Base-by-base conservation (phyloP, 257 asterid species). In the Linaria vulgaris region DNA sequence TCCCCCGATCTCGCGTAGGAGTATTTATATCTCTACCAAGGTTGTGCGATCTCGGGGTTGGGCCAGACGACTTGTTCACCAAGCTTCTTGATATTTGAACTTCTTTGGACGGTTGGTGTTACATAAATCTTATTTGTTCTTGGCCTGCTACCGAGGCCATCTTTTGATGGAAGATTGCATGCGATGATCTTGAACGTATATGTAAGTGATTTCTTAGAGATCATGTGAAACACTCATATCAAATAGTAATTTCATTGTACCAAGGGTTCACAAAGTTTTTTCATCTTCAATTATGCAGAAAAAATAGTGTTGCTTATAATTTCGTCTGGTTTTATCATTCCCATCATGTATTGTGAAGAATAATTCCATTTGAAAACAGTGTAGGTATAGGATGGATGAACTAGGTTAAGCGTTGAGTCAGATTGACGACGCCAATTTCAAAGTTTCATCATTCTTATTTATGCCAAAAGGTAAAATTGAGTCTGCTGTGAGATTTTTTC, bases 311-410 rank as follows among this genome's bases (percentile, higher is more conserved):
- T 27, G 45, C 30, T 31, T 58, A 17, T 43, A 22, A 15, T 15
- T 37, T 56, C 50, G 48, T 61, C 24, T 16, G 24, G 45, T 68
- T 22, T 64, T 47, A 8, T 57, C 49, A 22, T 64, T 13, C 55
- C 53, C n/a, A n/a, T 52, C 34, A 15, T 45, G 57, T 51, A 45
- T 57, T 31, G 16, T 69, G 21, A 13, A 45, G 23, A 59, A 12
- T 59, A 55, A 24, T 64, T 15, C 53, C 44, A 8, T 63, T 67
- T 72, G 73, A 44, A 47, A 47, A 58, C 71, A 57, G 68, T 62
- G 57, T 71, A 91, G 98, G 90, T 92, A 92, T 81, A 95, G 85
- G 71, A 89, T 92, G 99, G 99, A 92, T 83, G 99, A 92, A 80
- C 85, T 92, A 21, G 99, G 99, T 69, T 92, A 97, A 70, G 94